Percentiles rank a stretch among this genome's conserved stretches.
phyloP scores from a whole-genome alignment of 129 eudicot genomes.

The Pseudognaphalium luteoalbum region DNA sequence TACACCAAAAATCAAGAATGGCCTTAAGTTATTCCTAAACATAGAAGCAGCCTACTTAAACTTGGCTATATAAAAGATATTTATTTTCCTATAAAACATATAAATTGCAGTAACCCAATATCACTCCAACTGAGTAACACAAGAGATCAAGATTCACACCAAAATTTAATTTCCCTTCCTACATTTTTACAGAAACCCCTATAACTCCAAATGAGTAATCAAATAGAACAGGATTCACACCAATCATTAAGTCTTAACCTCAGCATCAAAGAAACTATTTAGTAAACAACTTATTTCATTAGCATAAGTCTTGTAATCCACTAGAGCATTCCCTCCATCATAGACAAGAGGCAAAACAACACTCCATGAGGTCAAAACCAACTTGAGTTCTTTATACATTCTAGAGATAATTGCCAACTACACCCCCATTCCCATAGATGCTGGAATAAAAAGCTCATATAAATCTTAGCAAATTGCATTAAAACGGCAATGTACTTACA shows the following conservation, averaged over 20 bases:
- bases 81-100: background rate
- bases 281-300: background rate
- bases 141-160: background rate
- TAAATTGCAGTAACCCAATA: background rate
- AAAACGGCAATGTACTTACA: background rate
- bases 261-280: background rate
- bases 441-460: too few species aligned
- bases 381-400: background rate
- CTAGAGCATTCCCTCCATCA: too few species aligned
- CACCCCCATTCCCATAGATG: background rate
- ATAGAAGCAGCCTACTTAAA: background rate
- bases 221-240: background rate
- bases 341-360: background rate
- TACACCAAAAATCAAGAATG: background rate
- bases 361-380: slow-evolving; percentile 1
- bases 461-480: background rate
- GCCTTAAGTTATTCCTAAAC: background rate
- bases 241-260: background rate
- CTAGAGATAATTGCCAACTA: background rate
- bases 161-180: background rate
- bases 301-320: too few species aligned
- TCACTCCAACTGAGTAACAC: background rate
- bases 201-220: background rate
- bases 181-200: background rate
- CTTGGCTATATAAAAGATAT: background rate